Conservation (phyloP, 1,284 basidiomycete genomes). For the Prillingera fragicola region DNA sequence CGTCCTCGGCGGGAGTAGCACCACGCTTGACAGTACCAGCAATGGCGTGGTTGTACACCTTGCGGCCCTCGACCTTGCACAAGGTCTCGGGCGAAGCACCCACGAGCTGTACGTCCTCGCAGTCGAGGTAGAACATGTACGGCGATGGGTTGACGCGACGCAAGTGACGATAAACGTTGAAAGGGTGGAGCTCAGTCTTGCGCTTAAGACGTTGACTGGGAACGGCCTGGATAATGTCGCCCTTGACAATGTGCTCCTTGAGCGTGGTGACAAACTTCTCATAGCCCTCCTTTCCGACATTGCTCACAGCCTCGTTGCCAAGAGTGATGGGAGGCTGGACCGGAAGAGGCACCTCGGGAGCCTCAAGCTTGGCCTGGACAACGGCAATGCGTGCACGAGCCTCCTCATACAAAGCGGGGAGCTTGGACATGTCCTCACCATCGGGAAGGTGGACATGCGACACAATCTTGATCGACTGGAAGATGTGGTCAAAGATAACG, state of each 20-base stretch:
- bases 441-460: constrained; percentile 86
- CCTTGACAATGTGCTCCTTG: constrained; percentile 89
- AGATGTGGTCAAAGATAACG: constrained; percentile 95
- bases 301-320: constrained; percentile 70
- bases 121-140: constrained; percentile 99
- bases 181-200: constrained; percentile 84
- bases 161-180: constrained; percentile 91
- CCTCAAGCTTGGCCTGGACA: constrained; percentile 63
- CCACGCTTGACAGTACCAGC: constrained; percentile 92
- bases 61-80: constrained; percentile 87
- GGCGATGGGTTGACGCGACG: constrained; percentile 94
- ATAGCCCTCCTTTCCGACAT: constrained; percentile 92
- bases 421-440: constrained; percentile 48
- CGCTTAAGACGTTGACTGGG: constrained; percentile 85
- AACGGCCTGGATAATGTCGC: constrained; percentile 98
- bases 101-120: constrained; percentile 85
- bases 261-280: constrained; percentile 84
- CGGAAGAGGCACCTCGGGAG: constrained; percentile 57
- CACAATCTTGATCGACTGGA: constrained; percentile 88
- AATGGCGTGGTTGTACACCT: constrained; percentile 96
- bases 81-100: constrained; percentile 97
- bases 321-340: constrained; percentile 50
- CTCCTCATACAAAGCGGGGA: constrained; percentile 74
- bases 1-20: constrained; percentile 79
- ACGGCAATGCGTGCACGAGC: constrained; percentile 71